phyloP scores from a whole-genome alignment of 257 asterid genomes.

The Solanum appendiculatum region DNA sequence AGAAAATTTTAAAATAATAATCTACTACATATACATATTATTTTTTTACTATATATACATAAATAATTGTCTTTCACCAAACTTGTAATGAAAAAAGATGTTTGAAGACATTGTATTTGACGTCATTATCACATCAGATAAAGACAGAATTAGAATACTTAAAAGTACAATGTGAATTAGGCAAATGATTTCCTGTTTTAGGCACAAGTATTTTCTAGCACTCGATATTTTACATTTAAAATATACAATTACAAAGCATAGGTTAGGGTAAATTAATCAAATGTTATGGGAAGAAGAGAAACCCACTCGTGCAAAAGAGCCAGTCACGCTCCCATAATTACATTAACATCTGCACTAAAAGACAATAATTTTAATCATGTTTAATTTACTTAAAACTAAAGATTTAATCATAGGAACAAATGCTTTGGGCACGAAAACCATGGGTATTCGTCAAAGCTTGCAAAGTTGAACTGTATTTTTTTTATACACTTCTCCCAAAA shows the following conservation, averaged over 20 bases:
- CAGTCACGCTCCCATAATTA: slow-evolving; percentile 42
- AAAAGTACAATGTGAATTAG: not conserved
- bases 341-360: not conserved
- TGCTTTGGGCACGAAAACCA: slow-evolving; percentile 14
- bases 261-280: not conserved
- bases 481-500: not conserved
- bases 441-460: slow-evolving; percentile 8
- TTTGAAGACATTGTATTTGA: not conserved
- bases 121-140: not conserved
- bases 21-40: too few relatives aligned
- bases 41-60: not conserved
- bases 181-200: not conserved
- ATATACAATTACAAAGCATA: not conserved
- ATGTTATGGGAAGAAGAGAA: slow-evolving; percentile 26
- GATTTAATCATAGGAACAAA: slow-evolving; percentile 1
- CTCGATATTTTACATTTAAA: not conserved
- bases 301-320: slow-evolving; percentile 48
- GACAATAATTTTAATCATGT: not conserved
- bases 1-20: not conserved
- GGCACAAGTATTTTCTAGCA: not conserved
- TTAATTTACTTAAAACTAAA: slow-evolving; percentile 17
- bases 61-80: not conserved
- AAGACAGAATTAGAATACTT: not conserved
- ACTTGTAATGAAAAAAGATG: not conserved
- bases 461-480: not conserved